Base-by-base conservation (phyloP, 148 eudicot species). In the Linanthus parryae region DNA sequence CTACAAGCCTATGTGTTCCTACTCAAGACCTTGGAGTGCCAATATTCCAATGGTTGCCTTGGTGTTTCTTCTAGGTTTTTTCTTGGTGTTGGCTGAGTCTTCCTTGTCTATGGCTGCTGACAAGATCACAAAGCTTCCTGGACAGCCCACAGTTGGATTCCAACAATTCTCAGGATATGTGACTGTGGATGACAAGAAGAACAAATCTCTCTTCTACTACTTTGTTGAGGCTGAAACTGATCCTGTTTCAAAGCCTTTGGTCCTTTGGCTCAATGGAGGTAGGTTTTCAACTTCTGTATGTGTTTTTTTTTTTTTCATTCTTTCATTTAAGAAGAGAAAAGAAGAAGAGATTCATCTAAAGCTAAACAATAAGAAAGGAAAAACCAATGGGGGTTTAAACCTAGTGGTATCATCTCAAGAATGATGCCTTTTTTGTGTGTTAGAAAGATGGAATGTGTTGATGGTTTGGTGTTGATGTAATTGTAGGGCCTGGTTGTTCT, bases 251-350 rank as follows among this genome's bases (percentile, higher is more conserved):
- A 92, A 88, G 63, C 96, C 99, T 40, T 44, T 92, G 29, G 99
- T 92, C 36, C 82, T 92, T 40, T 92, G 99, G 99, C 65, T 92
- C 27, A 92, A 92, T 88, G 99, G 99, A 84, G 99, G 99, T 78
- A 19, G 94, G 97, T 65, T n/a, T 4, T 20, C 19, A 50, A 39
- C 31, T 38, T 58, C 50, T 33, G 40, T 34, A 23, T 14, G n/a
- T 12, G 15, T 36, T 54, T 19, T 8, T 10, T 2, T 9, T 10
- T 22, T 9, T 26, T 18, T 19, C 3, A 12, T 31, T 31, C 5
- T 5, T 31, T 31, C 11, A 31, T 31, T 31, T 5, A 31, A 31
- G 35, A 11, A 11, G 35, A 5, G 11, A 11, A 31, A 31, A 5
- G 5, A 5, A 31, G 5, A 11, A 5, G 5, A 5, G 11, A 43